phyloP scores from a whole-genome alignment of 768 basidiomycete species.

The Agrocybe praecox region DNA sequence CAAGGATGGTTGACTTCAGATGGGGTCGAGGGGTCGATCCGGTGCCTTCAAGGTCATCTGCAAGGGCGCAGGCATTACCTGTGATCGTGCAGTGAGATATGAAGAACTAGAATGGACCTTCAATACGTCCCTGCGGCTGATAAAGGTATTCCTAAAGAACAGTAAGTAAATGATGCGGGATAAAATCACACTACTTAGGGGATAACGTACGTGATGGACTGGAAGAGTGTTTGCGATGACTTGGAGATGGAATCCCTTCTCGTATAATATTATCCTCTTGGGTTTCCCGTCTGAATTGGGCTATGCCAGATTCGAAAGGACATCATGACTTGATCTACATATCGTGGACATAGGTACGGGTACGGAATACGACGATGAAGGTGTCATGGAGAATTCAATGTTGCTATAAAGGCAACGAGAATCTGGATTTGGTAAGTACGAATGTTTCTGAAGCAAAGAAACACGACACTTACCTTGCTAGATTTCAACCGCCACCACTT shows the following conservation, averaged over 20 bases:
- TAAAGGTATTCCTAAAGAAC: constrained; percentile 67
- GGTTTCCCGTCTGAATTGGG: constrained; percentile 67
- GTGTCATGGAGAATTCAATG: neutral
- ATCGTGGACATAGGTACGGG: constrained; percentile 38
- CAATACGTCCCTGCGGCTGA: constrained; percentile 72
- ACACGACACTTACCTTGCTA: too few species aligned
- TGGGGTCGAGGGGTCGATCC: constrained; percentile 32
- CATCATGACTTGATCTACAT: constrained; percentile 72
- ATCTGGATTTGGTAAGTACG: too few species aligned
- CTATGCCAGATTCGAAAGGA: constrained; percentile 70
- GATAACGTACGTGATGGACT: constrained; percentile 82
- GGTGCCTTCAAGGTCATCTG: constrained; percentile 68
- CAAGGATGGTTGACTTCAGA: constrained; percentile 32
- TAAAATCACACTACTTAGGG: constrained; percentile 52
- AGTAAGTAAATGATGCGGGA: constrained; percentile 17
- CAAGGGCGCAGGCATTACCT: constrained; percentile 86
- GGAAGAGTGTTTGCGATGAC: constrained; percentile 51
- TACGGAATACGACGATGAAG: constrained; percentile 36
- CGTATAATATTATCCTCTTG: constrained; percentile 57
- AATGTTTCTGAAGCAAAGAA: too few species aligned
- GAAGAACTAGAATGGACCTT: constrained; percentile 6
- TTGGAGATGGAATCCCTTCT: constrained; percentile 70
- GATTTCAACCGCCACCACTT: too few species aligned
- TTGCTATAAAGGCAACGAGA: too few species aligned
- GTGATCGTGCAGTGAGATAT: constrained; percentile 22